A percentile compares a stretch with the other conserved stretches of the same genome.
phyloP scores from a whole-genome alignment of 257 asterid genomes.

The Jaltomata sinuosa region DNA sequence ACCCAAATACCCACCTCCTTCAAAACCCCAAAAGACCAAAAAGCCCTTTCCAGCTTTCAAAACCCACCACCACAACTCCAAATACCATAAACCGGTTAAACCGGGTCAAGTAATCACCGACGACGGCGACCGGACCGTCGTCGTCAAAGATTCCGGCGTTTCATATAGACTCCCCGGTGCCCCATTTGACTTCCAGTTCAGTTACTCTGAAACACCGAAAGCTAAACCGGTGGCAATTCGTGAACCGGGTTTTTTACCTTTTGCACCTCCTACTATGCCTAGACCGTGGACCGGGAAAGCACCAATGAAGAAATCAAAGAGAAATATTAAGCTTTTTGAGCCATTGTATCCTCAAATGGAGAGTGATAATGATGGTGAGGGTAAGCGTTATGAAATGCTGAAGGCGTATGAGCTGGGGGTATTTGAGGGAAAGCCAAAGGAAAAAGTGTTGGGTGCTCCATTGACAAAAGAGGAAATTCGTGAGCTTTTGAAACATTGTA shows the following conservation, averaged over 20 bases:
- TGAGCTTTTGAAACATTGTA: conserved; percentile 46
- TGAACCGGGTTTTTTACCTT: conserved; percentile 88
- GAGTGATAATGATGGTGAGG: background rate
- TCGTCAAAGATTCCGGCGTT: conserved; percentile 66
- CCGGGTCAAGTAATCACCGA: conserved; percentile 55
- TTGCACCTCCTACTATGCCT: conserved; percentile 91
- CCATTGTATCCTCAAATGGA: background rate
- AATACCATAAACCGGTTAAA: conserved; percentile 71
- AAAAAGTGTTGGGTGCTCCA: conserved; percentile 67
- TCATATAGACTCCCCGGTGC: conserved; percentile 84
- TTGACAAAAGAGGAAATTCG: conserved; percentile 47
- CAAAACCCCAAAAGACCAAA: conserved; percentile 1
- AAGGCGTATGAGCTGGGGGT: conserved; percentile 54
- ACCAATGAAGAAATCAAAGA: conserved; percentile 69
- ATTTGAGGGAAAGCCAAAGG: conserved; percentile 34
- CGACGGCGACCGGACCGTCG: conserved; percentile 43
- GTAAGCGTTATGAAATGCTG: conserved; percentile 49
- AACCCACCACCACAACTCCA: conserved; percentile 50
- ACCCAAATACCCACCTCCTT: conserved; percentile 44
- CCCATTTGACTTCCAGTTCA: conserved; percentile 87
- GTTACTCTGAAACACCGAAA: conserved; percentile 81
- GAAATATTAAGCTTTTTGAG: conserved; percentile 51
- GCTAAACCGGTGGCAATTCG: conserved; percentile 77
- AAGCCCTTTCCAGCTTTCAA: conserved; percentile 44
- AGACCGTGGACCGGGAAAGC: conserved; percentile 99